Percentiles rank a stretch among this genome's conserved stretches.
Conservation (phyloP, 2,329 filamentous ascomycete genomes). For the Fusarium sp. region DNA sequence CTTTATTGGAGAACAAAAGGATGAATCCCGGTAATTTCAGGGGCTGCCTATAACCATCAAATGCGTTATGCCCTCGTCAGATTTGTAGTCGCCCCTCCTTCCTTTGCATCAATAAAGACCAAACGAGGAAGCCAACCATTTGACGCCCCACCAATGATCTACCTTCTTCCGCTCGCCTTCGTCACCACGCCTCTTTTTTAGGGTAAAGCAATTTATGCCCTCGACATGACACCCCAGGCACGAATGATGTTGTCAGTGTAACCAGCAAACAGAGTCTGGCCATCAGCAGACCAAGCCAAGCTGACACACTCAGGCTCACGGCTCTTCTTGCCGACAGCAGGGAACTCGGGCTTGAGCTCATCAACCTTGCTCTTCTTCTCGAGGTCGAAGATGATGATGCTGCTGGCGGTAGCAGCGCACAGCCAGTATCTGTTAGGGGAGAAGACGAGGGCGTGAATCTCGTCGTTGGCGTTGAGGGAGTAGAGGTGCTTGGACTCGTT, state of each 20-base stretch:
- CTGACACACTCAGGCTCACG: constrained; percentile 98
- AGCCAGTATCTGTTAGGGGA: constrained; percentile 99
- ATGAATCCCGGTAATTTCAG: constrained; percentile 57
- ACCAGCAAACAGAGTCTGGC: constrained; percentile 98
- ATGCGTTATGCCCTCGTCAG: constrained; percentile 56
- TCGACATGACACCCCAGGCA: constrained; percentile 97
- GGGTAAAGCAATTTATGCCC: constrained; percentile 71
- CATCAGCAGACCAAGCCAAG: constrained; percentile 97
- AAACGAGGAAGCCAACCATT: constrained; percentile 62
- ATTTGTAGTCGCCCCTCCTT: constrained; percentile 52
- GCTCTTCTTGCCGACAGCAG: constrained; percentile 98
- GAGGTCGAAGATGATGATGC: constrained; percentile 99
- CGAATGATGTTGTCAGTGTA: constrained; percentile 99
- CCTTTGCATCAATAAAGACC: constrained; percentile 59
- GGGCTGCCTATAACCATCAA: constrained; percentile 57
- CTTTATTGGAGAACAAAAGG: constrained; percentile 58
- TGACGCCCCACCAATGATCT: constrained; percentile 63
- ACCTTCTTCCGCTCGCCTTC: constrained; percentile 53
- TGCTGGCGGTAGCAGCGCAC: constrained; percentile 95
- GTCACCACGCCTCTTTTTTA: constrained; percentile 48
- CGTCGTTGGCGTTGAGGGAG: constrained; percentile 98
- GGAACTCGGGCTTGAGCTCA: constrained; percentile 98
- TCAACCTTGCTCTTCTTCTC: constrained; percentile 99
- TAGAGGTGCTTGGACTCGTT: constrained; percentile 99
- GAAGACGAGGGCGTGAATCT: constrained; percentile 99